Evolutionary conservation across 2,329 filamentous ascomycete species (phyloP).

Genomic region (Coniosporium uncinatum): DNA sequence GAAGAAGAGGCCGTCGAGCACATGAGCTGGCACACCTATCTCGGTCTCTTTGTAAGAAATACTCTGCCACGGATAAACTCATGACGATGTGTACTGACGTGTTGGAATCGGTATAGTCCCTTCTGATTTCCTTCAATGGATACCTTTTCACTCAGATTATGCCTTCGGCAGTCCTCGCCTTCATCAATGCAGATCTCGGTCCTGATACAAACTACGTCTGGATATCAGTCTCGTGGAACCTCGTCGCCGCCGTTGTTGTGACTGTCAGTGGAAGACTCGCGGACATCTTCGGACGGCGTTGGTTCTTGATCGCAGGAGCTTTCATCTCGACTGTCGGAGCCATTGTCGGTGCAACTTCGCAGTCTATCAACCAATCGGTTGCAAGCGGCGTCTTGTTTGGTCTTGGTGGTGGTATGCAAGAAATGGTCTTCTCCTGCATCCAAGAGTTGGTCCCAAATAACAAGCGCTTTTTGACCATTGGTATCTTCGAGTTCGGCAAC

Average conservation of each 20-base stretch:
- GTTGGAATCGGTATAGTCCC: too few relatives aligned
- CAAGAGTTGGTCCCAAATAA: constrained; percentile 6
- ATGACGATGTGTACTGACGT: too few relatives aligned
- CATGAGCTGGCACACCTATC: too few relatives aligned
- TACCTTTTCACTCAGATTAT: constrained; percentile 24
- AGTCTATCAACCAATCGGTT: constrained; percentile 5
- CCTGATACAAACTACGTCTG: constrained; percentile 21
- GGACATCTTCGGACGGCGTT: constrained; percentile 6
- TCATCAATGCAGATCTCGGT: constrained; percentile 24
- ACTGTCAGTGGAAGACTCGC: constrained; percentile 5
- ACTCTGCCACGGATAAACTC: too few relatives aligned
- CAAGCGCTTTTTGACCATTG: constrained; percentile 6
- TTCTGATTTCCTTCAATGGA: too few relatives aligned
- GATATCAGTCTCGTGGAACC: constrained; percentile 25
- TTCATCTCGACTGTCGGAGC: constrained; percentile 3
- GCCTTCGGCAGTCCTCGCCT: constrained; percentile 20
- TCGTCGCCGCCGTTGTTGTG: constrained; percentile 9
- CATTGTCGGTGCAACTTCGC: neutral
- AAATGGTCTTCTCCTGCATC: constrained; percentile 4
- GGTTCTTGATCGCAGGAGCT: constrained; percentile 5
- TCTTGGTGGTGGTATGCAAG: constrained; percentile 5
- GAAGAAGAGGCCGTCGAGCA: too few relatives aligned
- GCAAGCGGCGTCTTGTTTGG: constrained; percentile 4
- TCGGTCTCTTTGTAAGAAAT: too few relatives aligned
- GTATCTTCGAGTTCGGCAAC: constrained; percentile 4